Percentiles rank a stretch among this genome's conserved stretches.
phyloP scores from a whole-genome alignment of 75 land plant genomes.

The Picea sitchensis region DNA sequence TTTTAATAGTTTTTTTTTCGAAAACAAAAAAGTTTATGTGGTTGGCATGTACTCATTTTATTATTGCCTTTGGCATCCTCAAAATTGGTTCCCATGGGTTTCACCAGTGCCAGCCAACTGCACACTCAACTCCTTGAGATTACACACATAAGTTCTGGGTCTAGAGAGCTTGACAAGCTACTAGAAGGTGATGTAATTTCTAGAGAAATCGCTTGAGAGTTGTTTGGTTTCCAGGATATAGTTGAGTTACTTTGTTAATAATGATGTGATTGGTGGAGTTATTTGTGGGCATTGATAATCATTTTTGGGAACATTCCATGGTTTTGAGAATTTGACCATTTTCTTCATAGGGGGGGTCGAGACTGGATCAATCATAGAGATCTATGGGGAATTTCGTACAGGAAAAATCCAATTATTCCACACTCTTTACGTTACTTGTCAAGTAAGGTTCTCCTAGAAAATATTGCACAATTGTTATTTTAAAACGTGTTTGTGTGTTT shows the following conservation, averaged over 20 bases:
- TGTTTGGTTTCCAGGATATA: no score
- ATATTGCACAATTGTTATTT: background rate
- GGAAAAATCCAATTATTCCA: slow-evolving; percentile 94
- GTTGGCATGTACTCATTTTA: background rate
- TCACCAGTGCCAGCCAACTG: slow-evolving; percentile 90
- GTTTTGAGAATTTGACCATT: no score
- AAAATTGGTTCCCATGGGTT: slow-evolving; percentile 96
- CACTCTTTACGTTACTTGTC: slow-evolving; percentile 92
- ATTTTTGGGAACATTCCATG: no score
- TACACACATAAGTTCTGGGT: slow-evolving; percentile 90
- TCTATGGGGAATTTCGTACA: slow-evolving; percentile 91
- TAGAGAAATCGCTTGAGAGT: no score
- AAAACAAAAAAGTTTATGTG: background rate
- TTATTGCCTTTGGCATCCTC: slow-evolving; percentile 50
- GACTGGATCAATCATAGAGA: slow-evolving; percentile 92
- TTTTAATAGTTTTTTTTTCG: background rate
- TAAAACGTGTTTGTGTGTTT: background rate
- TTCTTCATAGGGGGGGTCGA: slow-evolving; percentile 64
- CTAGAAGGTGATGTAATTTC: slow-evolving; percentile 54
- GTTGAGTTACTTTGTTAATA: no score
- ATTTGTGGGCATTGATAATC: no score
- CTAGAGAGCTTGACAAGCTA: slow-evolving; percentile 89
- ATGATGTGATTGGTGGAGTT: no score
- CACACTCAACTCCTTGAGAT: slow-evolving; percentile 95
- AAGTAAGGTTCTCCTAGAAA: slow-evolving; percentile 28